Base-by-base conservation (phyloP, 768 basidiomycete species). In the Calocera cornea region DNA sequence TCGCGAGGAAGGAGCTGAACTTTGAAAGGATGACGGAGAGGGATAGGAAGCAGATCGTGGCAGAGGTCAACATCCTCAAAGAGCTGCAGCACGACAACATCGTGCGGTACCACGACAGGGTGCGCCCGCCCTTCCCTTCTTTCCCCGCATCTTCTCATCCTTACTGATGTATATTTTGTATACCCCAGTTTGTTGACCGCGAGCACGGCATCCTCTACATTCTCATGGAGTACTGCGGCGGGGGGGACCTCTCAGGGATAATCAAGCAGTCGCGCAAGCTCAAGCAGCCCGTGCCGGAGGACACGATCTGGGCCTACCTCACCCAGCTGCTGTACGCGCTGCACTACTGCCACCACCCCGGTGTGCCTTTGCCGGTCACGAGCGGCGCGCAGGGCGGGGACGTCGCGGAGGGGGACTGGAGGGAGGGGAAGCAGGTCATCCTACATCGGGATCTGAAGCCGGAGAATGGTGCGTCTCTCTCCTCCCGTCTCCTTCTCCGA, bases 151-250 rank as follows among this genome's bases (percentile, higher is more conserved):
- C 11, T 40, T 3, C 40, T 29, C 14, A 27, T 19, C n/a, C n/a
- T n/a, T n/a, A n/a, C n/a, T n/a, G n/a, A n/a, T n/a, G n/a, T n/a
- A n/a, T n/a, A n/a, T n/a, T 34, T 22, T 10, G 34, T 14, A 36
- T 31, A 14, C 19, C 49, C 19, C 65, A 81, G 76, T 82, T 89
- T 74, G 91, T 97, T 68, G 97, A 99, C 80, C 82, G 89, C 69
- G 90, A 94, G 64, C 83, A 84, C 41, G 92, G 92, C 24, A 90
- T 94, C 67, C 84, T 98, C 49, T 98, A 97, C 76, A 97, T 99
- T 69, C 82, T 98, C 71, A 99, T 98, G 97, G 97, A 99, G 79
- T 98, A 92, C 76, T 99, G 97, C 74, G 94, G 92, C 2, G 95
- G 94, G 24, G 97, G 97, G 14, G 97, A 99, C 79, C 83, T 99